phyloP scores from a whole-genome alignment of 2,329 filamentous ascomycete species.

The Beauveria asiatica region DNA sequence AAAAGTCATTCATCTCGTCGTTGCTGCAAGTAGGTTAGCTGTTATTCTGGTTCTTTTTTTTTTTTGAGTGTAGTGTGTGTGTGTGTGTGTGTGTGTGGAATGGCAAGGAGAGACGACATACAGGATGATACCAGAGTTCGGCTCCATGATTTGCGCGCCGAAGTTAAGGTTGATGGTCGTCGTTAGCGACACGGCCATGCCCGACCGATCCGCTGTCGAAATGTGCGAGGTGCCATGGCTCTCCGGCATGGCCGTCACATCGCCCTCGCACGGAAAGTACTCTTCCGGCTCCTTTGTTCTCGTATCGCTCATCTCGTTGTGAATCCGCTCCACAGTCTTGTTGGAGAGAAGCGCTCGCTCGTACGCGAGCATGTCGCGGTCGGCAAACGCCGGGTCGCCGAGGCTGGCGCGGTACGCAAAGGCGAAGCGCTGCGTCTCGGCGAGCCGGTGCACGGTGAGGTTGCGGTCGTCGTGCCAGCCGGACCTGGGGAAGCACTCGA shows the following conservation, averaged over 20 bases:
- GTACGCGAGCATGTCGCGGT: conserved; percentile 44
- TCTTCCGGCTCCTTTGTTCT: conserved; percentile 61
- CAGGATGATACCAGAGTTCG: conserved; percentile 74
- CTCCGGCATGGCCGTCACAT: conserved; percentile 52
- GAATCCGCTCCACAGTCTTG: conserved; percentile 49
- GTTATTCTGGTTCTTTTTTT: conserved; percentile 15
- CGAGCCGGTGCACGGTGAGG: conserved; percentile 70
- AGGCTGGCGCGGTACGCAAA: conserved; percentile 73
- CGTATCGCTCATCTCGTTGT: conserved; percentile 60
- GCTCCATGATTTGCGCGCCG: conserved; percentile 69
- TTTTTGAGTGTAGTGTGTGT: conserved; percentile 17
- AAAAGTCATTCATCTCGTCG: conserved; percentile 72
- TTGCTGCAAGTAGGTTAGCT: conserved; percentile 30
- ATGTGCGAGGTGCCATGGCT: conserved; percentile 69
- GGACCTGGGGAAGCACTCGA: conserved; percentile 63
- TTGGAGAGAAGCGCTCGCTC: conserved; percentile 60
- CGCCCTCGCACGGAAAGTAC: conserved; percentile 55
- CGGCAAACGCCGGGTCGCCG: conserved; percentile 72
- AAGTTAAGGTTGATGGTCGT: conserved; percentile 86
- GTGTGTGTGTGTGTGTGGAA: conserved; percentile 16
- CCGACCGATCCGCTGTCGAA: conserved; percentile 60
- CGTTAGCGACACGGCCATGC: conserved; percentile 72
- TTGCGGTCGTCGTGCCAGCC: conserved; percentile 43
- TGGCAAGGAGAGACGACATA: conserved; percentile 21
- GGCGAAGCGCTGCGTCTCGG: conserved; percentile 83